Base-by-base conservation (phyloP, 805 yeast genomes). In the Suhomyces canberraensis region DNA sequence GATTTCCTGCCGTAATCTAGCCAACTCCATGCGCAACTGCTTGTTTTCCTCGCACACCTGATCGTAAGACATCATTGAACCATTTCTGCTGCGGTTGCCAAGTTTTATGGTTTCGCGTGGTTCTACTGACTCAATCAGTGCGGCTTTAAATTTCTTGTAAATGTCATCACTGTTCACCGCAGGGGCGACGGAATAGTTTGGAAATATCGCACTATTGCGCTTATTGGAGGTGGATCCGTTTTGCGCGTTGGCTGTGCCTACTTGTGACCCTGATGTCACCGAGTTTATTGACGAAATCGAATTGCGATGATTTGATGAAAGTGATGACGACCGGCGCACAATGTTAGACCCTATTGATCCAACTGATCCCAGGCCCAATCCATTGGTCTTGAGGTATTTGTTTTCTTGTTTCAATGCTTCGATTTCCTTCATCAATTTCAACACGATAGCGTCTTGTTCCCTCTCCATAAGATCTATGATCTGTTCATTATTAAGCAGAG, bases 401-500 rank as follows among this genome's bases (percentile, higher is more conserved):
- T 75, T 77, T 46, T 80, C 86, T 13, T 75, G 76, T 45, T 72
- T 75, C 42, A 82, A 56, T 5, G 46, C 40, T 17, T 65, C 66
- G 24, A 83, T 80, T 51, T 82, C 87, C 36, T 74, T 71, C 77
- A 80, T 81, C 28, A 82, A 61, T 53, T 72, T 75, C 50, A 81
- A 61, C 14, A 82, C 89, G 16, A 81, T 79, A 2, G 84, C 86
- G 50, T 83, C 90, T 54, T 83, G 89, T 57, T 83, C 88, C 35
- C 79, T 68, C 48, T 83, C 90, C 79, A 83, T 76, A 24, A 69
- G 52, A 50, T 78, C 80, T 25, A 78, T 70, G 14, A 76, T 64
- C 42, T 76, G 74, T 19, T 73, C 81, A 7, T 69, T 63, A 25
- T 60, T 61, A 7, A 27, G 21, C 21, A 31, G 38, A 11, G 24